Evolutionary conservation across 345 rosid species (phyloP).

Genomic region (Durio zibethinus): DNA sequence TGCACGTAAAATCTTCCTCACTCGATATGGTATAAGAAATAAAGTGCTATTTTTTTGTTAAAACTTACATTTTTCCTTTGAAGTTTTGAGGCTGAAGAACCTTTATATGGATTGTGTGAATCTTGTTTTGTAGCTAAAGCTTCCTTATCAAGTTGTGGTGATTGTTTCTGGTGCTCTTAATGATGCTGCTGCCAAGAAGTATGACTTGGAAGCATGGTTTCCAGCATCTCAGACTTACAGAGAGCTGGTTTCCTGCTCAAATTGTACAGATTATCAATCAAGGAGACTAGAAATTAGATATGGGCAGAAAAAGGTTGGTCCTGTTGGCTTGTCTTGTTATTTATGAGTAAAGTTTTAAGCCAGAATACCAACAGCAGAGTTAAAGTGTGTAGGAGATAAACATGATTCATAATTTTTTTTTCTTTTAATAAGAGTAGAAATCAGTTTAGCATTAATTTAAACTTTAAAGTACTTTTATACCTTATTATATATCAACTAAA

Average conservation of each 20-base stretch:
- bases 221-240: conserved; percentile 76
- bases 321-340: neutral
- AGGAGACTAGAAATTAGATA: conserved; percentile 84
- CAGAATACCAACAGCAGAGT: neutral
- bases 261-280: conserved; percentile 12
- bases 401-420: neutral
- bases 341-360: neutral
- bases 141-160: conserved; percentile 77
- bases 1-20: neutral
- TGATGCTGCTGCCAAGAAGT: conserved; percentile 83
- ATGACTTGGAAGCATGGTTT: conserved; percentile 94
- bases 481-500: neutral
- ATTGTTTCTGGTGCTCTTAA: conserved; percentile 59
- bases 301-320: conserved; percentile 83
- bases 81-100: neutral
- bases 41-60: neutral
- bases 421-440: neutral
- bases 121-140: conserved; percentile 52
- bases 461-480: neutral
- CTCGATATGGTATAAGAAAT: neutral
- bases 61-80: neutral
- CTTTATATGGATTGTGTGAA: neutral
- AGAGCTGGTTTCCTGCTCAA: conserved; percentile 12
- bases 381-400: neutral
- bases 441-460: neutral